phyloP scores from a whole-genome alignment of 352 stramenopile genomes.

The Thalassiosira pacifica region DNA sequence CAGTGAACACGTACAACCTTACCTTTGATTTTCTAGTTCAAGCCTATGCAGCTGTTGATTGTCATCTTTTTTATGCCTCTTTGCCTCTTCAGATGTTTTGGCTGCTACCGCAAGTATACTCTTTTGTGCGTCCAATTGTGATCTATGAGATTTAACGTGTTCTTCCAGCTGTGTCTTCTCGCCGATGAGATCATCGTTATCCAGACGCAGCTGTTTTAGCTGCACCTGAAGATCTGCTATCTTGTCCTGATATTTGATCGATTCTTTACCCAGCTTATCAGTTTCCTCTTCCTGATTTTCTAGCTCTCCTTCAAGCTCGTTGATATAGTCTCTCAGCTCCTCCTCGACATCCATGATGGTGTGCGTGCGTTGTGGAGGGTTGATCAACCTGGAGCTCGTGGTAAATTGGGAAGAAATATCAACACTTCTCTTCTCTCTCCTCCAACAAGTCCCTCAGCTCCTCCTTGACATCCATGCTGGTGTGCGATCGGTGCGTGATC shows the following conservation, averaged over 20 bases:
- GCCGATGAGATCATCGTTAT: constrained; percentile 53
- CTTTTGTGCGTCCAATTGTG: constrained; percentile 57
- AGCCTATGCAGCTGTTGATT: constrained; percentile 55
- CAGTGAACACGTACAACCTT: not conserved
- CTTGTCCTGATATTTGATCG: constrained; percentile 35
- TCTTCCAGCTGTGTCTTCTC: constrained; percentile 54
- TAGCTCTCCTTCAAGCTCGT: constrained; percentile 50
- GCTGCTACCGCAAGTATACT: constrained; percentile 49
- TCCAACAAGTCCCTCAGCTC: constrained; percentile 52
- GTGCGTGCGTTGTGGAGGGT: not conserved
- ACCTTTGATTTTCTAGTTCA: constrained; percentile 67
- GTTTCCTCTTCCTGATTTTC: constrained; percentile 34
- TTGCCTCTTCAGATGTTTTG: constrained; percentile 54
- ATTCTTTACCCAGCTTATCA: constrained; percentile 50
- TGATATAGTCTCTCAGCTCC: constrained; percentile 52
- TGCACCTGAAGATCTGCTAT: constrained; percentile 46
- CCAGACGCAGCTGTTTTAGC: constrained; percentile 47
- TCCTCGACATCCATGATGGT: constrained; percentile 34
- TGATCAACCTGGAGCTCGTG: not conserved
- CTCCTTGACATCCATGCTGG: constrained; percentile 34
- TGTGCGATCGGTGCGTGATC: not conserved
- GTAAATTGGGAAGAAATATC: too few species aligned
- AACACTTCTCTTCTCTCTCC: constrained; percentile 44
- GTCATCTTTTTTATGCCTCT: constrained; percentile 52
- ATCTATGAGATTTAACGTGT: constrained; percentile 49